Base-by-base conservation (phyloP, 2,329 filamentous ascomycete genomes). In the Sclerotinia minor region DNA sequence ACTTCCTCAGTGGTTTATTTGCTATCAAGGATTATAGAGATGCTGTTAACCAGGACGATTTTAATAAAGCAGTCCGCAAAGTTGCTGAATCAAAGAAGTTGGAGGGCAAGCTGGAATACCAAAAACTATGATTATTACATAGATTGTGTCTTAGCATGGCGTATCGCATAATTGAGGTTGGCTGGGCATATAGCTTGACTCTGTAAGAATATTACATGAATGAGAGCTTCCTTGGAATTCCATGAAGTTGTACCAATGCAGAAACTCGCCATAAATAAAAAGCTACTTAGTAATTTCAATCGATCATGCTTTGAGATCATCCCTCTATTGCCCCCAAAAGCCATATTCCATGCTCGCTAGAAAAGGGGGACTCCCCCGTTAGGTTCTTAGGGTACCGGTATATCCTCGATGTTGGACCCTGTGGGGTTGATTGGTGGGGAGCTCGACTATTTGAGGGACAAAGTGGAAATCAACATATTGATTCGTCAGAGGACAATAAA, bases 41-140 rank as follows among this genome's bases (percentile, higher is more conserved):
- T 76, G 88, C 93, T 17, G 92, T 99, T 80, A 98, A 92, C 81
- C 95, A 99, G 79, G 95, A 99, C 76, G 95, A 99, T 78, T 97
- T 98, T 88, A 99, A 97, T 84, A 97, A 97, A 82, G 95, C 95
- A 5, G 95, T 99, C 66, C 89, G 95, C 73, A 99, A 99, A 87
- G 91, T 99, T 73, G 93, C 92, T 21, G 95, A 99, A 81, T 86
- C 92, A 70, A 99, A 99, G 92, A 99, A 99, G 82, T 82, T 99
- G 75, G 95, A 99, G 81, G 94, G 95, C 80, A 98, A 98, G 83
- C 85, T 98, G 61, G 94, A 98, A 80, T 98, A 97, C 82, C 90
- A 96, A 86, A 97, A 97, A 83, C 83, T 97, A 81, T 97, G 89
- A 74, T 50, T 38, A 44, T 71, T 57, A 50, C 59, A 52, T 64